These are phyloP conservation scores for Aspergillus carbonarius DNA, from an alignment of 2,329 filamentous ascomycete genomes.

Conservation along the genomic window DNA sequence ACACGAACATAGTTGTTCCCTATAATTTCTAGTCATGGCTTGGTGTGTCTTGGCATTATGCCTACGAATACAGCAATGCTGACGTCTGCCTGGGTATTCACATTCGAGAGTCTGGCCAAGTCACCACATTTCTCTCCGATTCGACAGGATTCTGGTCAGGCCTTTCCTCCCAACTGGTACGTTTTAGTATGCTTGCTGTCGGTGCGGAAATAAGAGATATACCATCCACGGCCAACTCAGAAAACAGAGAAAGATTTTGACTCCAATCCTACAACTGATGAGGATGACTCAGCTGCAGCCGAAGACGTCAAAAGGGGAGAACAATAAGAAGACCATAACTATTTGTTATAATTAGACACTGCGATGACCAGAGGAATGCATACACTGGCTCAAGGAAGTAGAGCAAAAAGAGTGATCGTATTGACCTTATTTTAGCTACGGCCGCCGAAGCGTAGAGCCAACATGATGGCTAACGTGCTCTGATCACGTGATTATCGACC, in stretches of 20 bases:
- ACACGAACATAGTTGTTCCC: too few relatives aligned
- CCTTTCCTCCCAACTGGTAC: background rate
- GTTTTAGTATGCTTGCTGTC: background rate
- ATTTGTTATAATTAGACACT: background rate
- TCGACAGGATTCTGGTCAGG: conserved; percentile 6
- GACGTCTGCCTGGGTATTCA: conserved; percentile 5
- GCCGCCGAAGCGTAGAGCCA: background rate
- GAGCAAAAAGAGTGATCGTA: background rate
- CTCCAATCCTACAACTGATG: background rate
- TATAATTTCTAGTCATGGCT: too few relatives aligned
- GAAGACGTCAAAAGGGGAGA: background rate
- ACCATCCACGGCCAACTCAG: background rate
- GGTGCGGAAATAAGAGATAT: background rate
- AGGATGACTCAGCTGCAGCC: background rate
- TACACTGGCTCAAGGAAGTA: background rate
- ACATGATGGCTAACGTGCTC: background rate
- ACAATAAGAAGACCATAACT: background rate
- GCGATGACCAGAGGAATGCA: background rate
- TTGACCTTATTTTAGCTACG: background rate
- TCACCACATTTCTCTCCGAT: background rate
- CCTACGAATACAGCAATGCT: conserved; percentile 3
- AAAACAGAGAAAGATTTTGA: background rate
- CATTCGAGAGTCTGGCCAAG: background rate
- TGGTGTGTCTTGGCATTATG: too few relatives aligned
- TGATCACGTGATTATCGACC: background rate